Base-by-base conservation (phyloP, 768 basidiomycete species). In the Lanmaoa pseudosensibilis region DNA sequence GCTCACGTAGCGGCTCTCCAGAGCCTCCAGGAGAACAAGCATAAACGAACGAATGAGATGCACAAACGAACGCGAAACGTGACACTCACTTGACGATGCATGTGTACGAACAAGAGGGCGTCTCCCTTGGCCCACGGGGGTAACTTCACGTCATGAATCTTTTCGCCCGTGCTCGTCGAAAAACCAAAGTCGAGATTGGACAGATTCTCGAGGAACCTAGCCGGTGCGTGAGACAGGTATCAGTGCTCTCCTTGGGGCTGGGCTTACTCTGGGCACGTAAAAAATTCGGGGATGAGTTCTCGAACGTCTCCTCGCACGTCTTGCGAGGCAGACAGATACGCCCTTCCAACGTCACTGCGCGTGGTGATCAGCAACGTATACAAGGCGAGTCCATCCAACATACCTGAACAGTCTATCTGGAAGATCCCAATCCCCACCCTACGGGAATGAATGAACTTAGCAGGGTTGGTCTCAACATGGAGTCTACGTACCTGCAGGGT, bases 371-470 rank as follows among this genome's bases (percentile, higher is more conserved):
- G 57, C n/a, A 34, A 21, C 27, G 16, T 52, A 48, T 34, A 37
- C 16, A 25, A 32, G 12, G 18, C 2, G 9, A 25, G 13, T 7
- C 7, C 13, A 23, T 18, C 37, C 5, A 15, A 68, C 73, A n/a
- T 54, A 87, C 89, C 80, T 84, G 69, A 94, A 94, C 12, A 94
- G 70, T 21, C 92, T 80, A 73, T 94, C 92, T 0, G 94, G 94
- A 16, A 97, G 73, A 74, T 98, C 95, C 87, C 94, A 97, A 64
- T 93, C 89, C 7, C 95, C 95, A 11, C 95, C 95, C 84, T 96
- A 76, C 0, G 13, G 34, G 33, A 46, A 37, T 2, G 3, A 8
- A 27, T 54, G 2, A 40, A n/a, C 21, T 16, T 2, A 33, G 15
- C 10, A 6, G 3, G 21, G 40, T 36, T 33, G n/a, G 32, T 44